A percentile compares a stretch with the other conserved stretches of the same genome.
Evolutionary conservation across 139 green algal species (phyloP).

Genomic region (Raphidocelis subcapitata): DNA sequence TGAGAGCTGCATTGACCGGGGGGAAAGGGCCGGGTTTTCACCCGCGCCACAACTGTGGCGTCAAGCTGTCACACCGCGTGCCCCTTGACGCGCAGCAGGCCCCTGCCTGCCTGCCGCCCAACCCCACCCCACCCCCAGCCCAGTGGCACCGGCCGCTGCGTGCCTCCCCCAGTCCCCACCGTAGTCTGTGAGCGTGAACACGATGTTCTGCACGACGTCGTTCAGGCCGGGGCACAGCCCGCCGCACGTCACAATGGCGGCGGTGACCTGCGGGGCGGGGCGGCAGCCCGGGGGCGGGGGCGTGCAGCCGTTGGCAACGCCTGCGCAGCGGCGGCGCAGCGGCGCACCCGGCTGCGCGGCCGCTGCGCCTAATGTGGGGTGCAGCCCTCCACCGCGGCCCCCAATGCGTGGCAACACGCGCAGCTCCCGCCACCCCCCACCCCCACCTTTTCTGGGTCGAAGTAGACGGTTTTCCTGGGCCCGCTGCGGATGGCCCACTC

Average conservation of each 20-base stretch:
- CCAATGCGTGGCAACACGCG: not conserved
- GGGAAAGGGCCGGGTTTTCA: too few species aligned
- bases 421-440: not conserved
- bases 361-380: not conserved
- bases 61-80: too few species aligned
- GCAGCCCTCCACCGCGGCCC: too few species aligned
- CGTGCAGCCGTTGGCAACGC: not conserved
- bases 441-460: conserved; percentile 71
- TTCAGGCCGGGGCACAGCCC: conserved; percentile 96
- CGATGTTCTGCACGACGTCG: conserved; percentile 92
- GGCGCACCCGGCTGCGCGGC: not conserved
- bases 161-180: conserved; percentile 33
- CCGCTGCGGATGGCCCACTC: conserved; percentile 78
- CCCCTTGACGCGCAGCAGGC: too few species aligned
- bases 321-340: too few species aligned
- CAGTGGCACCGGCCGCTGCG: too few species aligned
- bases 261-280: conserved; percentile 66
- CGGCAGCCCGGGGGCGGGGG: not conserved
- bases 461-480: conserved; percentile 78
- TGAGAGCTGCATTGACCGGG: too few species aligned
- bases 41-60: too few species aligned
- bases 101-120: too few species aligned
- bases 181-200: conserved; percentile 76
- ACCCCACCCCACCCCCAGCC: too few species aligned
- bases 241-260: conserved; percentile 92